Evolutionary conservation across 306 rosid species (phyloP), one percentile per base, ranked within the genome.

Genomic region (Rosa chinensis): DNA sequence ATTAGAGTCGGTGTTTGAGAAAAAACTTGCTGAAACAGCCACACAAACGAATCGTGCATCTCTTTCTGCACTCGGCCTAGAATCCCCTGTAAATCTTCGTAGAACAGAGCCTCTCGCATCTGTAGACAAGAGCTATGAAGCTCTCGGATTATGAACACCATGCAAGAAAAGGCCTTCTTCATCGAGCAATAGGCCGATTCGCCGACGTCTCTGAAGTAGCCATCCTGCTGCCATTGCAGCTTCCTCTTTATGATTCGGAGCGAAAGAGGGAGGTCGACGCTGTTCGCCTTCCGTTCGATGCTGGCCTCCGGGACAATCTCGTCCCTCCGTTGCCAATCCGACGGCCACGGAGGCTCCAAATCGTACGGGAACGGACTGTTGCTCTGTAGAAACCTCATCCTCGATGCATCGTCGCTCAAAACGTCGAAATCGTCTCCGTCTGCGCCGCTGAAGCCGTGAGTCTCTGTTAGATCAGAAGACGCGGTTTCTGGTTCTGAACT

Each of bases 21-120:
- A 73, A 96, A 93, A 7, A 96, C 92, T 73, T 91, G 99, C 58
- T 93, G 98, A 45, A 96, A 96, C 1, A 96, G 76, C 99, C 99
- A 96, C 1, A 96, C 99, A 23, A 96, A 96, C 0, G 99, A 96
- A 10, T 98, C 96, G 56, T 93, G 97, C 88, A 90, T 90, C 86
- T 96, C 99, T 63, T 77, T 83, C 70, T 96, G 98, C 0, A 96
- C 99, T 0, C 96, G 83, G 18, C 79, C 69, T 10, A 96, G 88
- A 78, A 96, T 82, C 7, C 87, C 95, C 79, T 91, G 96, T 4
- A 96, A 86, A 74, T 96, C 97, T 78, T 91, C 91, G 84, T 74
- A 93, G 69, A 70, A 87, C 1, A 96, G 88, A 52, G 82, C 2
- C 78, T 89, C 99, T 18, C 99, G 86, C 89, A 96, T 89, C 80